These are phyloP conservation scores for Aspergillus luchuensis DNA, from an alignment of 2,329 filamentous ascomycete species.

Conservation along the genomic window DNA sequence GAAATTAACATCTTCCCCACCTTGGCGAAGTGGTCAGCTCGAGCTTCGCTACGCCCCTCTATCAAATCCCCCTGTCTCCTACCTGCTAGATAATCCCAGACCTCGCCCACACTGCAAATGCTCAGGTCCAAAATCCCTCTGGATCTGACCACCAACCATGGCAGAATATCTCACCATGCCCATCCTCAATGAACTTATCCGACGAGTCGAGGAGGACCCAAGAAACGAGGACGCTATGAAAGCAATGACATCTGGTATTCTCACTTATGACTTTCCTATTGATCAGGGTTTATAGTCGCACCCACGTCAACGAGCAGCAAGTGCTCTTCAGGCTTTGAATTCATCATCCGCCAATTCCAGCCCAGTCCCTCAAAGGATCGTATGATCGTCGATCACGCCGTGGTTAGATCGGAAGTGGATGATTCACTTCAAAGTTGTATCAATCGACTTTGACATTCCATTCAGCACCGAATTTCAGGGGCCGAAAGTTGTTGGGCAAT, in stretches of 20 bases:
- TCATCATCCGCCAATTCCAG: slow-evolving; percentile 2
- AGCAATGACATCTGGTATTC: slow-evolving; percentile 8
- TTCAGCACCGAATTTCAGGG: neutral
- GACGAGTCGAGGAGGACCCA: neutral
- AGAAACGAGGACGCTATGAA: slow-evolving; percentile 3
- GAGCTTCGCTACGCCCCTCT: too few relatives aligned
- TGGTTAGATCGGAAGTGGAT: slow-evolving; percentile 4
- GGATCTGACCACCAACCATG: neutral
- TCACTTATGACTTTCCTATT: slow-evolving; percentile 10
- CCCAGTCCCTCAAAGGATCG: neutral
- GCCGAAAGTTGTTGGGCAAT: neutral
- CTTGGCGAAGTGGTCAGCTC: too few relatives aligned
- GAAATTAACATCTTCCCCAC: too few relatives aligned
- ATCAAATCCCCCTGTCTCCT: too few relatives aligned
- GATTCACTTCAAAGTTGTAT: neutral
- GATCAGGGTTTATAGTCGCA: neutral
- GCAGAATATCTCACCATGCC: neutral
- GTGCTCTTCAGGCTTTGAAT: neutral
- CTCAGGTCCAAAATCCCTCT: too few relatives aligned
- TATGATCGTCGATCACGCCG: slow-evolving; percentile 1
- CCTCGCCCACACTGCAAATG: too few relatives aligned
- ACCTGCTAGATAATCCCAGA: too few relatives aligned
- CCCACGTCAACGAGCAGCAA: neutral
- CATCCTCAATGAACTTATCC: neutral
- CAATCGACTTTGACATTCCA: neutral